These are phyloP conservation scores for Serendipita vermifera DNA, from an alignment of 768 basidiomycete genomes.

Conservation along the genomic window DNA sequence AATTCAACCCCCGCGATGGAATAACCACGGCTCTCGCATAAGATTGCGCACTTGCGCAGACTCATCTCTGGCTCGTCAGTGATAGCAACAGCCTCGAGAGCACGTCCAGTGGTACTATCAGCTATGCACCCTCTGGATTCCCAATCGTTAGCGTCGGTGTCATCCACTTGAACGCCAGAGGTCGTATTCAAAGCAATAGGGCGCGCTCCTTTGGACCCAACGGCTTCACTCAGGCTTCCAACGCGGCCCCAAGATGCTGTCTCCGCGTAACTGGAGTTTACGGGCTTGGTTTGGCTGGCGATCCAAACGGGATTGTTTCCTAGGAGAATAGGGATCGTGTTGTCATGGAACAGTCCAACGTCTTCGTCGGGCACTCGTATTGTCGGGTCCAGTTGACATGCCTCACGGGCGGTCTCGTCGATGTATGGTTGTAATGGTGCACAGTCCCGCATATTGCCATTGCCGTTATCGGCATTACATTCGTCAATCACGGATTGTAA, in stretches of 20 bases:
- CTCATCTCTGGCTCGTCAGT: not conserved
- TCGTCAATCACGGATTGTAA: constrained; percentile 43
- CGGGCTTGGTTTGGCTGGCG: not conserved
- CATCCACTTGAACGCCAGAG: not conserved
- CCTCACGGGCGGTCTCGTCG: not conserved
- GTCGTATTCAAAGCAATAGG: not conserved
- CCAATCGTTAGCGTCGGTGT: not conserved
- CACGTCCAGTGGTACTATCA: not conserved
- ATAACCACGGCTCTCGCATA: constrained; percentile 14
- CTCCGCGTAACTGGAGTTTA: not conserved
- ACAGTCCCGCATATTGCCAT: constrained; percentile 1
- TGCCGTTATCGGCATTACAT: constrained; percentile 22
- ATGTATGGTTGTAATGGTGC: not conserved
- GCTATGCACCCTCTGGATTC: not conserved
- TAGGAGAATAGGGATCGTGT: not conserved
- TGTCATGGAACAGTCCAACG: constrained; percentile 1
- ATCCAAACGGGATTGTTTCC: constrained; percentile 3
- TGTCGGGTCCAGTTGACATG: not conserved
- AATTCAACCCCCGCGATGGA: constrained; percentile 21
- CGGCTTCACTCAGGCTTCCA: not conserved
- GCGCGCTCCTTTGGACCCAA: not conserved
- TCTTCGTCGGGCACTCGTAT: not conserved
- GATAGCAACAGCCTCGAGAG: not conserved
- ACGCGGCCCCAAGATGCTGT: not conserved
- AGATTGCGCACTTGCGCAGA: not conserved